Evolutionary conservation across 192 early-diverging fungal species (phyloP), one percentile per base, ranked within the genome.

Genomic region (Spizellomyces sp.): DNA sequence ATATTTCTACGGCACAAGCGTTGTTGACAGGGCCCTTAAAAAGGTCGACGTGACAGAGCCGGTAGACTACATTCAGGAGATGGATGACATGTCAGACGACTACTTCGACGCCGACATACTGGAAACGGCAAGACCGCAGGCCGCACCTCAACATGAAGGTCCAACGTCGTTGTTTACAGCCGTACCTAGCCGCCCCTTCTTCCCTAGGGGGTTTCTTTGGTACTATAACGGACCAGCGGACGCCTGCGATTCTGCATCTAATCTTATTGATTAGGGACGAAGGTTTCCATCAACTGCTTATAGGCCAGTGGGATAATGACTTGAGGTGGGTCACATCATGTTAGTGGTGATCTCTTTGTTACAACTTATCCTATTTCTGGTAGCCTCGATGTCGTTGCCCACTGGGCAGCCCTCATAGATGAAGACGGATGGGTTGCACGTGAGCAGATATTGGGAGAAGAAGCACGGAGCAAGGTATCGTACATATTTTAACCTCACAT

Each of bases 191-290:
- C 86, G 96, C 27, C 91, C 96, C 12, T 98, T 98, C 74, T 98
- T 98, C 75, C 94, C 96, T 54, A 84, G 96, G 43, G 96, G 96
- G n/a, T 98, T 96, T 64, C 85, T 95, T 48, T 98, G 96, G 92
- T 81, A 75, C 56, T 61, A 9, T 55, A 10, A n/a, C 12, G 79
- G 14, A 59, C 27, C 27, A 36, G 27, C 27, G 0, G 27, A 36
- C 27, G 27, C 3, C 27, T 36, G 3, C 27, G 27, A 36, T 36
- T 36, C 27, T 36, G 27, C 27, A 36, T 36, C 27, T 36, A 36
- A 36, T 61, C 27, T 3, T 36, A 36, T 36, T 36, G 27, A 36
- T n/a, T 65, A 84, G 85, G 90, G 96, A 98, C 77, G 94, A 95
- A 77, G 96, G 96, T 0, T 98, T 96, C 75, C 93, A 95, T 67